Percentiles rank a stretch among this genome's conserved stretches.
phyloP scores from a whole-genome alignment of 805 yeast species.

The Myxozyma geophila region DNA sequence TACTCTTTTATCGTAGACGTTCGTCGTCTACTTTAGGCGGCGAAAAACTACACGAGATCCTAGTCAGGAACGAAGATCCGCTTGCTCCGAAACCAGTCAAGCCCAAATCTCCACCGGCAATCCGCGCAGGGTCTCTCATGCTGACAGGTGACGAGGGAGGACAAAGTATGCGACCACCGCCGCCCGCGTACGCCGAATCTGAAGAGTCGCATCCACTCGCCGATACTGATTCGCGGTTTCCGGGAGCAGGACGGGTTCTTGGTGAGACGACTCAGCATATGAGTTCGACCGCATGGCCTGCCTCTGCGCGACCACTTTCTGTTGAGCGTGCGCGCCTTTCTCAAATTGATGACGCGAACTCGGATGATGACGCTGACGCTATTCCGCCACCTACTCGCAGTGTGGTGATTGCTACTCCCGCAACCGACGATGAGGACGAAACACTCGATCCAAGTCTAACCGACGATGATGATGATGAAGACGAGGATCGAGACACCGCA shows the following conservation, averaged over 20 bases:
- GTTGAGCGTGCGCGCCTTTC: not conserved
- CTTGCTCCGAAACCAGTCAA: slow-evolving; percentile 5
- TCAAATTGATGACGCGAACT: not conserved
- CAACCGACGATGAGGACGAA: not conserved
- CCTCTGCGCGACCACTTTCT: not conserved
- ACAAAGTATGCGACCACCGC: not conserved
- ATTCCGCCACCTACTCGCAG: too few species aligned
- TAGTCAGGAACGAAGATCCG: slow-evolving; percentile 16
- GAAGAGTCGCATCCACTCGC: not conserved
- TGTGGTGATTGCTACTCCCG: too few species aligned
- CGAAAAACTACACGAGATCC: slow-evolving; percentile 23
- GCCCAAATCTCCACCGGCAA: not conserved
- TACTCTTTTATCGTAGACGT: slow-evolving; percentile 75
- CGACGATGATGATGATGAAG: slow-evolving; percentile 15
- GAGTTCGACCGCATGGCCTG: slow-evolving; percentile 3
- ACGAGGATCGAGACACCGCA: slow-evolving; percentile 10
- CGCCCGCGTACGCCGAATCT: slow-evolving; percentile 12
- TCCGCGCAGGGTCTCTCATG: not conserved
- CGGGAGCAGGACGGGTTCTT: slow-evolving; percentile 26
- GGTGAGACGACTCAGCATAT: slow-evolving; percentile 7
- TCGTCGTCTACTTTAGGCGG: slow-evolving; percentile 39
- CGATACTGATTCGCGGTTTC: slow-evolving; percentile 13
- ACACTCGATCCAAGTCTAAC: not conserved
- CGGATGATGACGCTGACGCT: slow-evolving; percentile 6
- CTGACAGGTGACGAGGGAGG: not conserved